Percentiles rank a stretch among this genome's conserved stretches.
These are phyloP conservation scores for Aquilaria malaccensis DNA, from an alignment of 345 rosid genomes.

Conservation along the genomic window DNA sequence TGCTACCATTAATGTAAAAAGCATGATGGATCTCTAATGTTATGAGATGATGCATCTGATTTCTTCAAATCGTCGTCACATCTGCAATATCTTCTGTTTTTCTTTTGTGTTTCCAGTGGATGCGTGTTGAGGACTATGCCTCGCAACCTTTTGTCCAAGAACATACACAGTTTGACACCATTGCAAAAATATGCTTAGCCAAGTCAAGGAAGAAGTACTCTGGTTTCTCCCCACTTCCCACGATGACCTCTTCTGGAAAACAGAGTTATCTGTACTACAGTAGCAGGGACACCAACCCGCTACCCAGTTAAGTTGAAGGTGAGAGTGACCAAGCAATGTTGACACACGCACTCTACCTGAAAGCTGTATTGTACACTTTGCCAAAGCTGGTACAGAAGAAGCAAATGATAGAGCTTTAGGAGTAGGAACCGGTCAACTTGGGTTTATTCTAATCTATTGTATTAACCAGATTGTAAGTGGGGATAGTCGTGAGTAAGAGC, in stretches of 20 bases:
- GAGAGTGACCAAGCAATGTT: background rate
- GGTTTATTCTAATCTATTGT: no score
- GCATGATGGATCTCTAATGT: no score
- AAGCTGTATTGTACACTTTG: no score
- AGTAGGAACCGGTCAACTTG: no score
- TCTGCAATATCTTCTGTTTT: no score
- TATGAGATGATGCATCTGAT: background rate
- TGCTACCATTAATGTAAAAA: no score
- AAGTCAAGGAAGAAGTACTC: conserved; percentile 32
- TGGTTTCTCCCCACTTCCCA: conserved; percentile 43
- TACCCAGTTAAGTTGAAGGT: background rate
- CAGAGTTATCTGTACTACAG: conserved; percentile 41
- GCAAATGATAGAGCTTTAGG: no score
- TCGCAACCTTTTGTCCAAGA: conserved; percentile 41
- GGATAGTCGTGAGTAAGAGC: no score
- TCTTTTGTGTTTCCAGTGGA: conserved; percentile 42
- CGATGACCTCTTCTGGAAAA: conserved; percentile 41
- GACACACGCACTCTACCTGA: no score
- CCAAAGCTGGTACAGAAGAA: no score
- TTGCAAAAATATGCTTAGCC: conserved; percentile 51
- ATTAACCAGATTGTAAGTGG: no score
- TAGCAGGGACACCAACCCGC: conserved; percentile 15
- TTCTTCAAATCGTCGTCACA: background rate
- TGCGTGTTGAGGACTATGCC: conserved; percentile 56
- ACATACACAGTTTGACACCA: conserved; percentile 34